A percentile compares a stretch with the other conserved stretches of the same genome.
phyloP scores from a whole-genome alignment of 2,329 filamentous ascomycete genomes.

The Sclerotinia nivalis region DNA sequence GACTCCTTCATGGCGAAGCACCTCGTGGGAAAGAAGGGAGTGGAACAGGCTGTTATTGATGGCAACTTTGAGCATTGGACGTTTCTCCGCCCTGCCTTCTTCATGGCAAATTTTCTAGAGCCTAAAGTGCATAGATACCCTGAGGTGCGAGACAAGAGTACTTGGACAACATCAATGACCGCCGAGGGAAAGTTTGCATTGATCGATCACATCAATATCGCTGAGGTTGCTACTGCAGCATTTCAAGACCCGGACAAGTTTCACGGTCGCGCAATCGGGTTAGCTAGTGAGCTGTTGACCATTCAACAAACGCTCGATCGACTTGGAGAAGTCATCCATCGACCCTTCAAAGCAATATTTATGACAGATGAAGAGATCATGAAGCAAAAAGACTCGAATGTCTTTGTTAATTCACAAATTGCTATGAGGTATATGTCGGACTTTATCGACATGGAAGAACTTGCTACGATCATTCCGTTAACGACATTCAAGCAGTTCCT shows the following conservation, averaged over 20 bases:
- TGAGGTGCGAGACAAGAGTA: neutral
- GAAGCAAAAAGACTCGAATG: neutral
- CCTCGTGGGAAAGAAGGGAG: neutral
- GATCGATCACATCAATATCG: conserved; percentile 1
- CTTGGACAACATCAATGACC: neutral
- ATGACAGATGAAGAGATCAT: neutral
- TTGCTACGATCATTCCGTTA: neutral
- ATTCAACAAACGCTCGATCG: neutral
- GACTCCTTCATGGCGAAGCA: neutral
- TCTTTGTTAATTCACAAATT: conserved; percentile 8
- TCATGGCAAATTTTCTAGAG: conserved; percentile 8
- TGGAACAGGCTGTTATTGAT: neutral
- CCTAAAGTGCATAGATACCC: neutral
- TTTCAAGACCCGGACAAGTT: neutral
- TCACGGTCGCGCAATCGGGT: neutral
- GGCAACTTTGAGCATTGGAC: neutral
- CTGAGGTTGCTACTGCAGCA: neutral
- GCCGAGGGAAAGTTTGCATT: neutral
- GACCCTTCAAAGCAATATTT: neutral
- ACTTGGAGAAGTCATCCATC: neutral
- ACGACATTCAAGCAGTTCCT: neutral
- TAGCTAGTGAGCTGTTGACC: neutral
- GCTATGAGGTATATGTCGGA: neutral
- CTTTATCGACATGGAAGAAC: neutral
- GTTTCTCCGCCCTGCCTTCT: neutral